Evolutionary conservation across 768 basidiomycete species (phyloP).

Genomic region (Termitomyces sp.): DNA sequence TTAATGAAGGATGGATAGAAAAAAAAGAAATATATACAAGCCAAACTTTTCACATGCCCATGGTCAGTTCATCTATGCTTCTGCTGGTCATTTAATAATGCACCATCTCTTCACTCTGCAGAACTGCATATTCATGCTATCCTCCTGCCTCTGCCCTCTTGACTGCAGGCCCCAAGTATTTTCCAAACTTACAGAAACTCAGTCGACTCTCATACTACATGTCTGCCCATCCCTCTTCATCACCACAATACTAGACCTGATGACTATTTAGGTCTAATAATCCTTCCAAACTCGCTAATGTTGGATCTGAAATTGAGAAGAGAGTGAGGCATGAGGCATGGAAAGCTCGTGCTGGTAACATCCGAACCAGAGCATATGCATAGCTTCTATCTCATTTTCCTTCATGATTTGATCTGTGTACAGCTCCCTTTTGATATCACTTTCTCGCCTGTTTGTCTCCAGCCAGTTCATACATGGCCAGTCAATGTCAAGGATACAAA

Average conservation of each 20-base stretch:
- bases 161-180: slow-evolving; percentile 74
- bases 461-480: slow-evolving; percentile 28
- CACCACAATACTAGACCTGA: neutral
- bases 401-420: slow-evolving; percentile 6
- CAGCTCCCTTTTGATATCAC: too few species aligned
- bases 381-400: neutral
- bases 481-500: slow-evolving; percentile 38
- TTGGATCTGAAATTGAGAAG: slow-evolving; percentile 72
- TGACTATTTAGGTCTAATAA: slow-evolving; percentile 51
- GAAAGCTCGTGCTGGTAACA: slow-evolving; percentile 72
- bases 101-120: slow-evolving; percentile 74
- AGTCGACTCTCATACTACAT: slow-evolving; percentile 85
- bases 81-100: slow-evolving; percentile 38
- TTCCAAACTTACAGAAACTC: slow-evolving; percentile 79
- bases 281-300: slow-evolving; percentile 75
- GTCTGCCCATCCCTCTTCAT: slow-evolving; percentile 22
- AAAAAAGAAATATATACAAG: slow-evolving; percentile 2
- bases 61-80: slow-evolving; percentile 8
- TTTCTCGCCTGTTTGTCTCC: slow-evolving; percentile 48
- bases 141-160: slow-evolving; percentile 72
- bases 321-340: slow-evolving; percentile 56
- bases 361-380: slow-evolving; percentile 75
- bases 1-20: neutral
- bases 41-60: slow-evolving; percentile 7
- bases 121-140: slow-evolving; percentile 90